Evolutionary conservation across 371 early-diverging fungal species (phyloP), one percentile per base, ranked within the genome.

Genomic region (Thermomucor indicae-seudaticae): DNA sequence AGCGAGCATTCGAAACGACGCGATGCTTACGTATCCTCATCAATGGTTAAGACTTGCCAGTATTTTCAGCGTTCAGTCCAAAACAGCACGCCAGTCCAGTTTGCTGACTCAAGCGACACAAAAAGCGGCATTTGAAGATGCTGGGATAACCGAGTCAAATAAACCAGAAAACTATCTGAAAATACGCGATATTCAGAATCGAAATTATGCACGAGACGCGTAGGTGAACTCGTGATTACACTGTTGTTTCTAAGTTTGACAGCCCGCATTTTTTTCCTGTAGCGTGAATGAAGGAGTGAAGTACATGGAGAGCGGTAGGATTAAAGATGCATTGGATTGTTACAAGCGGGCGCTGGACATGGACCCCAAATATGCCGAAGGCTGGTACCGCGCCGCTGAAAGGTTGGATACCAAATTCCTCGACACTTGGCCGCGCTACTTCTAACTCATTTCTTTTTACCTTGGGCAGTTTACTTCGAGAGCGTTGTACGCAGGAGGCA

Each of bases 331-430:
- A 1, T 49, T 67, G 63, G 67, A 71, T 6, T 64, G 50, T 49
- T 75, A 71, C 41, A 68, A 71, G 38, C 56, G 75, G n/a, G 72
- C 72, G 29, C 45, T 71, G 27, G 72, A 75, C 32, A 75, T 75
- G 75, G 75, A 75, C 43, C 67, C 72, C 7, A 68, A 69, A 57
- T 75, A 69, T 51, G 67, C 75, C n/a, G 72, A 75, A 38, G 72
- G 62, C 0, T 71, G 70, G 72, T 71, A 56, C 39, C 74, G 67
- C 46, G 67, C 67, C 11, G 65, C 66, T 40, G 70, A 74, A 62
- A 57, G 60, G 74, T 74, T 70, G 62, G 34, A 25, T 0, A 2
- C 24, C 1, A 6, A 25, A 30, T 6, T 25, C 38, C 19, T 17
- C n/a, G 11, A 11, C 47, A 22, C 24, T 6, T 20, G 20, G 17